A percentile compares a stretch with the other conserved stretches of the same genome.
phyloP scores from a whole-genome alignment of 495 filamentous ascomycete genomes.

The Xylaria palmicola region DNA sequence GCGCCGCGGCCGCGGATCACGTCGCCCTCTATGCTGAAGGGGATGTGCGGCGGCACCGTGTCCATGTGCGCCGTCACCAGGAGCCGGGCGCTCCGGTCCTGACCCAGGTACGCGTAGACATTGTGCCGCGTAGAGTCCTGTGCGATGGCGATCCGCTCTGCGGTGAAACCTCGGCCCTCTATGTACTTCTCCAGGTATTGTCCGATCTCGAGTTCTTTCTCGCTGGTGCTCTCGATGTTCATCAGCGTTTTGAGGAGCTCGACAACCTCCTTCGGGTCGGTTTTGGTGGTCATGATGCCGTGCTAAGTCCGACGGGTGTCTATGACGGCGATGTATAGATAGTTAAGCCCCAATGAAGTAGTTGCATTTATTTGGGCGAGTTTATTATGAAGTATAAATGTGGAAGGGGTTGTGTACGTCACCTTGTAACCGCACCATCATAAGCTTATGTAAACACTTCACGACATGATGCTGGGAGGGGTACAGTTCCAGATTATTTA shows the following conservation, averaged over 20 bases:
- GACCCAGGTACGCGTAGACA: conserved; percentile 62
- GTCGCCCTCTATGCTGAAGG: conserved; percentile 39
- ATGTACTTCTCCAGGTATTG: conserved; percentile 27
- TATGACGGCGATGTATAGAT: neutral
- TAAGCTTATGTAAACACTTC: neutral
- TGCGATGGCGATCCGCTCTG: conserved; percentile 32
- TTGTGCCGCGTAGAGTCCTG: conserved; percentile 54
- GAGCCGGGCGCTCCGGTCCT: conserved; percentile 51
- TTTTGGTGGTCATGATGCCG: conserved; percentile 11
- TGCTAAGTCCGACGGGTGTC: too few species aligned
- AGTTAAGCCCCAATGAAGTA: neutral
- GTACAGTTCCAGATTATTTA: too few species aligned
- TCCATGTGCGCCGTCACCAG: conserved; percentile 59
- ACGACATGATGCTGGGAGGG: too few species aligned
- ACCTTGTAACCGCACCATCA: neutral
- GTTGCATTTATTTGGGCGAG: neutral
- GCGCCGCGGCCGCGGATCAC: conserved; percentile 64
- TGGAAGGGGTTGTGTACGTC: neutral
- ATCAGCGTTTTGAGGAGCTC: conserved; percentile 26
- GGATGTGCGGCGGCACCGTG: conserved; percentile 56
- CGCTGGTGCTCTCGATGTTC: conserved; percentile 31
- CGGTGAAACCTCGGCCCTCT: conserved; percentile 26
- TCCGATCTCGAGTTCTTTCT: conserved; percentile 30
- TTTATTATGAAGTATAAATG: neutral
- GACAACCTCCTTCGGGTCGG: conserved; percentile 16